These are phyloP conservation scores for Stagonosporopsis vannaccii DNA, from an alignment of 2,329 filamentous ascomycete genomes.

Conservation along the genomic window DNA sequence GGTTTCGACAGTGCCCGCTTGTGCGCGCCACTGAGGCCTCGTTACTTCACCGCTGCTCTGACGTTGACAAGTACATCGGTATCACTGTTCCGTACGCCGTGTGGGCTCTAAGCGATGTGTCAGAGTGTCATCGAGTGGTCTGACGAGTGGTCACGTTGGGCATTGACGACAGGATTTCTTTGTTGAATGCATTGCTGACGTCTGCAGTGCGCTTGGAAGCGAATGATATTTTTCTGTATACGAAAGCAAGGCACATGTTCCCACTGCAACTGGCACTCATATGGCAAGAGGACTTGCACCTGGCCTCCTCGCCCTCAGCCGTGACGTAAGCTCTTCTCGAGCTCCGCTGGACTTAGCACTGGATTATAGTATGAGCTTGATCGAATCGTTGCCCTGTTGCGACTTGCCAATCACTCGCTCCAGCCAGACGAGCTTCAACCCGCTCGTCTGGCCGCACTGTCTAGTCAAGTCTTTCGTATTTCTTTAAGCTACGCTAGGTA, in stretches of 20 bases:
- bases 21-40: conserved; percentile 5
- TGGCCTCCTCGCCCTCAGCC: not conserved
- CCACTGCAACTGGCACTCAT: not conserved
- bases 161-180: not conserved
- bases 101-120: not conserved
- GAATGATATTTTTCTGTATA: too few species aligned
- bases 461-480: too few species aligned
- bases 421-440: too few species aligned
- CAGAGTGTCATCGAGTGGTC: not conserved
- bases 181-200: not conserved
- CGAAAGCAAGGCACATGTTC: too few species aligned
- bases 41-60: conserved; percentile 10
- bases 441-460: too few species aligned
- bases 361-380: too few species aligned
- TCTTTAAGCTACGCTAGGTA: too few species aligned
- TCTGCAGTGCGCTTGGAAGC: not conserved
- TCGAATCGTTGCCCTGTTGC: too few species aligned
- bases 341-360: too few species aligned
- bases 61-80: not conserved
- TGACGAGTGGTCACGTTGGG: not conserved
- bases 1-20: conserved; percentile 5
- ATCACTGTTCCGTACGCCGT: not conserved
- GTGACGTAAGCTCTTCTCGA: not conserved
- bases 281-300: not conserved
- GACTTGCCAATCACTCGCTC: too few species aligned